Evolutionary conservation across 495 filamentous ascomycete species (phyloP).

Genomic region (Aspergillus sclerotiicarbonarius): DNA sequence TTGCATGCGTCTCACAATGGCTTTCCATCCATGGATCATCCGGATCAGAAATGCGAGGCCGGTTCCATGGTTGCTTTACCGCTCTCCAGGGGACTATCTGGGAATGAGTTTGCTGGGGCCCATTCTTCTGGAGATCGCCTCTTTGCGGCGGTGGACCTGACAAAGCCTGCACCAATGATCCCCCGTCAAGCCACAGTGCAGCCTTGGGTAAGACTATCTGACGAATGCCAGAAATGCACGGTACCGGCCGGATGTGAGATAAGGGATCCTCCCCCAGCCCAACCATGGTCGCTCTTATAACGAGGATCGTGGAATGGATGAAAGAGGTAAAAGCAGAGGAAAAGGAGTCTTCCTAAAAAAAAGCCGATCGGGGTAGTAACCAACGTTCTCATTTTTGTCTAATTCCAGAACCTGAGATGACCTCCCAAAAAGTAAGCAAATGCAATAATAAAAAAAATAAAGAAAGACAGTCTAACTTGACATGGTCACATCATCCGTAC

Average conservation of each 20-base stretch:
- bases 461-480: constrained; percentile 15
- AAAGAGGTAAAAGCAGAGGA: background rate
- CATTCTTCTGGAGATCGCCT: background rate
- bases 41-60: constrained; percentile 1
- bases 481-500: constrained; percentile 22
- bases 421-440: constrained; percentile 4
- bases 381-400: constrained; percentile 11
- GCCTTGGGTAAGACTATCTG: background rate
- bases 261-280: background rate
- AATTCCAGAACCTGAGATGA: background rate
- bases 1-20: background rate
- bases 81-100: background rate
- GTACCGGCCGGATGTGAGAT: constrained; percentile 6
- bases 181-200: background rate
- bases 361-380: background rate
- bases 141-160: constrained; percentile 1
- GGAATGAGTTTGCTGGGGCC: no score
- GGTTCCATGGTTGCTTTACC: background rate
- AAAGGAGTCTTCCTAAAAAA: background rate
- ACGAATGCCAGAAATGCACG: constrained; percentile 8
- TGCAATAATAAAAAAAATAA: constrained; percentile 2
- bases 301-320: background rate
- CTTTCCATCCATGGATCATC: background rate
- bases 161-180: background rate
- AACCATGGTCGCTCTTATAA: constrained; percentile 6